phyloP scores from a whole-genome alignment of 768 basidiomycete genomes.

The Auricularia auricula-judae region DNA sequence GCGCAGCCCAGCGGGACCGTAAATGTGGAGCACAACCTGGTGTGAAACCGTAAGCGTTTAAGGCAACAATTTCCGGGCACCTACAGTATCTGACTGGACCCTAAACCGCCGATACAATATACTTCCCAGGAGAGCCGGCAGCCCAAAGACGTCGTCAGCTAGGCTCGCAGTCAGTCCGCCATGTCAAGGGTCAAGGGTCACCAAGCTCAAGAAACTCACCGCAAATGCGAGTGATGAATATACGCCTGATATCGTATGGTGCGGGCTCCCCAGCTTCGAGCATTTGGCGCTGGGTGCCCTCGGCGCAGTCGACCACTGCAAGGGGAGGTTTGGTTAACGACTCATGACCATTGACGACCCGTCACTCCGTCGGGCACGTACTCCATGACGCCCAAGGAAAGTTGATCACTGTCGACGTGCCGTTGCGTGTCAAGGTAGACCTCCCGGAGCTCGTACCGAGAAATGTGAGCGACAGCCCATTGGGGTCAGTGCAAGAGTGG shows the following conservation, averaged over 20 bases:
- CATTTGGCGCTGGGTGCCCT: slow-evolving; percentile 68
- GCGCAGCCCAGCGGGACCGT: slow-evolving; percentile 71
- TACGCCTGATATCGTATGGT: slow-evolving; percentile 41
- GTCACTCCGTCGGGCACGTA: slow-evolving; percentile 4
- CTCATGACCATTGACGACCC: background rate
- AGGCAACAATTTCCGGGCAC: background rate
- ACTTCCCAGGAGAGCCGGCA: slow-evolving; percentile 49
- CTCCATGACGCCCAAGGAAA: slow-evolving; percentile 47
- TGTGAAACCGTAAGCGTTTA: background rate
- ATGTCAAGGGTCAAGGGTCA: background rate
- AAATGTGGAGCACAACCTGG: slow-evolving; percentile 55
- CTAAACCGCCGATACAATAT: slow-evolving; percentile 21
- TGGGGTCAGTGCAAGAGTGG: too few species aligned
- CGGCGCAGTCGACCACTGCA: slow-evolving; percentile 75
- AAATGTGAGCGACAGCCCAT: slow-evolving; percentile 45
- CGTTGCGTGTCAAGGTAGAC: slow-evolving; percentile 56
- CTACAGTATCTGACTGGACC: background rate
- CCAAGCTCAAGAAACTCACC: slow-evolving; percentile 26
- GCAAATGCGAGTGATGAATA: slow-evolving; percentile 84
- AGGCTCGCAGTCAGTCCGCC: background rate
- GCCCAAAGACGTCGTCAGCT: slow-evolving; percentile 70
- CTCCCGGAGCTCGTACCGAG: slow-evolving; percentile 71
- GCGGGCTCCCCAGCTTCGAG: slow-evolving; percentile 31
- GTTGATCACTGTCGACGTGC: slow-evolving; percentile 40
- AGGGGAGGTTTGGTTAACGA: background rate